phyloP scores from a whole-genome alignment of 2,329 filamentous ascomycete genomes.

The Cladorrhinum sp. region DNA sequence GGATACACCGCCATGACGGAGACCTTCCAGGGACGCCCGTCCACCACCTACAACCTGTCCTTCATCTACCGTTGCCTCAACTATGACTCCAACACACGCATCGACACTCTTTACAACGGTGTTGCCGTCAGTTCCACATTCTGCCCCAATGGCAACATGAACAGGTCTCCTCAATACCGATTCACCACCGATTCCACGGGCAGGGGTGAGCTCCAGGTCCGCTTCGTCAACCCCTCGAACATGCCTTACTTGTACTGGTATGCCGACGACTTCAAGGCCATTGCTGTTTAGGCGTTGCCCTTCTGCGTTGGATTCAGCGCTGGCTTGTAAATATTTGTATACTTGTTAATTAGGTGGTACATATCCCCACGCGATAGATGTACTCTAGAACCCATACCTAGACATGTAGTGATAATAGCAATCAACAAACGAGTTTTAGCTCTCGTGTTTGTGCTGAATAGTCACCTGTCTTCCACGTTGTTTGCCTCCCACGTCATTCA shows the following conservation, averaged over 20 bases:
- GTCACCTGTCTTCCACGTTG: too few relatives aligned
- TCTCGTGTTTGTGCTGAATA: too few relatives aligned
- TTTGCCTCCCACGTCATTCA: too few relatives aligned
- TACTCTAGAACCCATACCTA: too few relatives aligned
- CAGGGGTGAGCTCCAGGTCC: slow-evolving; percentile 14
- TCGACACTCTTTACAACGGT: slow-evolving; percentile 16
- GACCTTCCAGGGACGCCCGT: slow-evolving; percentile 17
- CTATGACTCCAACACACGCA: slow-evolving; percentile 15
- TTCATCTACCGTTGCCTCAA: slow-evolving; percentile 25
- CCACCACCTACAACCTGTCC: slow-evolving; percentile 19
- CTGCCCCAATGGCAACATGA: slow-evolving; percentile 7
- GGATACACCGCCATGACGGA: slow-evolving; percentile 9
- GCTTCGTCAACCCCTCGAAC: slow-evolving; percentile 13
- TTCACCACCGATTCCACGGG: slow-evolving; percentile 22
- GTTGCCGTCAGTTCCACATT: not conserved
- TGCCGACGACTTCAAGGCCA: slow-evolving; percentile 23
- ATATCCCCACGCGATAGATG: too few relatives aligned
- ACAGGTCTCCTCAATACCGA: slow-evolving; percentile 9
- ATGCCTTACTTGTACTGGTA: slow-evolving; percentile 20
- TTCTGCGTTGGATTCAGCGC: too few relatives aligned
- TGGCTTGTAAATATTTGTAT: too few relatives aligned
- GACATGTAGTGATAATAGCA: too few relatives aligned
- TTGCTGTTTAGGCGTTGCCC: not conserved
- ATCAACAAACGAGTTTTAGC: too few relatives aligned
- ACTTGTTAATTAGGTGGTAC: too few relatives aligned